Evolutionary conservation across 2,329 filamentous ascomycete genomes (phyloP).

Genomic region (Cladophialophora exuberans): DNA sequence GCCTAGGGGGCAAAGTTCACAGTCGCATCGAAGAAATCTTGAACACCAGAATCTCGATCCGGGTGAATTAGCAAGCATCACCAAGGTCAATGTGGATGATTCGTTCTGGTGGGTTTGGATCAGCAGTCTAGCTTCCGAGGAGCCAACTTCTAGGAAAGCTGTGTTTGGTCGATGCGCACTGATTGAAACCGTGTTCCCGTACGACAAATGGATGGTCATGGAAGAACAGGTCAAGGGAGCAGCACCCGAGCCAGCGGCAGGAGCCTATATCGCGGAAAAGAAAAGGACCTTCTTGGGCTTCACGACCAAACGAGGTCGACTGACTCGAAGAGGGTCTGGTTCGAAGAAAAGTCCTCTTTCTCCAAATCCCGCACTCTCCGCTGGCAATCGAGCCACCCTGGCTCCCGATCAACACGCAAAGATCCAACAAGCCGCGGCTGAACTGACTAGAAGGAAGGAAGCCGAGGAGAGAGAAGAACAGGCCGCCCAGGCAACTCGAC

Average conservation of each 20-base stretch:
- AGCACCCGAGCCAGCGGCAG: conserved; percentile 78
- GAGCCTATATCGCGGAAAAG: conserved; percentile 92
- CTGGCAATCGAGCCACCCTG: conserved; percentile 72
- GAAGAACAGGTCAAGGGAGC: conserved; percentile 97
- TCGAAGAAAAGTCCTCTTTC: conserved; percentile 59
- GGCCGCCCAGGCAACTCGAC: conserved; percentile 57
- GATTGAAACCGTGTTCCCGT: conserved; percentile 80
- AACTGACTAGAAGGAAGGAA: conserved; percentile 73
- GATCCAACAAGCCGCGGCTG: conserved; percentile 87
- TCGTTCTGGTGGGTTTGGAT: conserved; percentile 99
- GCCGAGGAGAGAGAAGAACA: conserved; percentile 51
- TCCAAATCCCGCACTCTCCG: conserved; percentile 57
- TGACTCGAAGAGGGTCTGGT: conserved; percentile 71
- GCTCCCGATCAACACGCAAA: conserved; percentile 89
- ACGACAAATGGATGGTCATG: conserved; percentile 88
- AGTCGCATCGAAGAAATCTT: conserved; percentile 76
- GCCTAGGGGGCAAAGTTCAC: conserved; percentile 76
- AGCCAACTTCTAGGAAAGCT: conserved; percentile 81
- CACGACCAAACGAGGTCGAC: conserved; percentile 69
- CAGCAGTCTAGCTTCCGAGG: conserved; percentile 88
- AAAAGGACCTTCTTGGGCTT: conserved; percentile 96
- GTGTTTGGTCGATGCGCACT: conserved; percentile 93
- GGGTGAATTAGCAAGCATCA: conserved; percentile 92
- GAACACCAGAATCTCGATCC: conserved; percentile 77
- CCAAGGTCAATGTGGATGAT: conserved; percentile 82